Evolutionary conservation across 2,329 filamentous ascomycete genomes (phyloP), one percentile per base, ranked within the genome.

Genomic region (Hawksworthiomyces lignivorus): DNA sequence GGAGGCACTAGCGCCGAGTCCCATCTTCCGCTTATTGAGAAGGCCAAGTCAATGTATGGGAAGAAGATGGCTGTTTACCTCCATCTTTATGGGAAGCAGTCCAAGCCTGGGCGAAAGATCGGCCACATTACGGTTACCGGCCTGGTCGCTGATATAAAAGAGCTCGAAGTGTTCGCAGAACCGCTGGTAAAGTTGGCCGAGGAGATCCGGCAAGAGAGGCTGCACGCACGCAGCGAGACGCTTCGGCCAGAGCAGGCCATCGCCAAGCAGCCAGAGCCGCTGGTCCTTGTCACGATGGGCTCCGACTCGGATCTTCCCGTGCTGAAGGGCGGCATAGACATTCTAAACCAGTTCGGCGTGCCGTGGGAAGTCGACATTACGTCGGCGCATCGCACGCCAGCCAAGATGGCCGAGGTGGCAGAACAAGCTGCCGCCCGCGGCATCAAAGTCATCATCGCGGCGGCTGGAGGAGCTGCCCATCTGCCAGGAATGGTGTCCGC

Each of bases 1-100:
- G 84, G 84, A 17, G 84, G 84, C 36, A 72, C 76, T n/a, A 62
- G 66, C 1, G 60, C 70, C n/a, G 68, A 77, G 39, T 83, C 83
- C 0, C 84, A 89, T 54, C 60, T 68, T 24, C 50, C 50, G 9
- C 64, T 79, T 0, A 62, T 75, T 9, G 58, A 69, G 10, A 57
- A 71, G 19, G 65, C 73, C 18, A 59, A 70, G 27, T 54, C 54
- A 4, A 59, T 64, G 29, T 70, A 67, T 43, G 60, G 60, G 27
- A 59, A 64, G 7, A 60, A 68, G 28, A 67, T 69, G 47, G 73
- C 70, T 39, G 63, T 73, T 12, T 73, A 69, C 39, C 72, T 96
- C 10, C 90, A 98, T 56, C 77, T 96, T 35, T 98, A 98, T 65
- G 89, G 89, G 55, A 97, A 97, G 64, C 78, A 77, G 35, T 84